Evolutionary conservation across 179 eudicot species (phyloP).

Genomic region (Spergularia azorica): DNA sequence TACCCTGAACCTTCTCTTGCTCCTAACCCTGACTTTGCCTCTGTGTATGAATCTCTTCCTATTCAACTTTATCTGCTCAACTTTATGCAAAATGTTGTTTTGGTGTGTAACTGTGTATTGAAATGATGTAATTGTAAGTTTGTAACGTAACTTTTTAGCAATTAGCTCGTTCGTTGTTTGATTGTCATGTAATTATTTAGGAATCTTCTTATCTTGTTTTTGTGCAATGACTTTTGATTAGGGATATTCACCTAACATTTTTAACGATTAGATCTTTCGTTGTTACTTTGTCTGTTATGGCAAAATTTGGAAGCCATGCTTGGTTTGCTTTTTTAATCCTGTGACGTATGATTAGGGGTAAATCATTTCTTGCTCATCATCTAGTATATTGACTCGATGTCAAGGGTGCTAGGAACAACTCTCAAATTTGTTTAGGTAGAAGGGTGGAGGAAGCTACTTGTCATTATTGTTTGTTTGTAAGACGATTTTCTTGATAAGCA

Average conservation of each 20-base stretch:
- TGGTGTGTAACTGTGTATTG: too few species aligned
- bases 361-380: not conserved
- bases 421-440: too few species aligned
- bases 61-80: not conserved
- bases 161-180: too few species aligned
- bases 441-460: not conserved
- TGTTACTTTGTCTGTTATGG: not conserved
- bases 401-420: too few species aligned
- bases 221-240: too few species aligned
- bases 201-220: too few species aligned
- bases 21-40: constrained; percentile 59
- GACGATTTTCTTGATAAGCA: not conserved
- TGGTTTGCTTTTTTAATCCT: not conserved
- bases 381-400: too few species aligned
- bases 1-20: constrained; percentile 68
- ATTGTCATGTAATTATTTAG: too few species aligned
- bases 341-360: not conserved
- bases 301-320: not conserved
- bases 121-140: too few species aligned
- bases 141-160: too few species aligned
- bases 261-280: not conserved
- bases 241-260: too few species aligned
- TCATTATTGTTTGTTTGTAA: not conserved
- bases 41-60: constrained; percentile 55
- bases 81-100: not conserved